Base-by-base conservation (phyloP, 1,284 basidiomycete genomes). In the Spongispora temasekensis region DNA sequence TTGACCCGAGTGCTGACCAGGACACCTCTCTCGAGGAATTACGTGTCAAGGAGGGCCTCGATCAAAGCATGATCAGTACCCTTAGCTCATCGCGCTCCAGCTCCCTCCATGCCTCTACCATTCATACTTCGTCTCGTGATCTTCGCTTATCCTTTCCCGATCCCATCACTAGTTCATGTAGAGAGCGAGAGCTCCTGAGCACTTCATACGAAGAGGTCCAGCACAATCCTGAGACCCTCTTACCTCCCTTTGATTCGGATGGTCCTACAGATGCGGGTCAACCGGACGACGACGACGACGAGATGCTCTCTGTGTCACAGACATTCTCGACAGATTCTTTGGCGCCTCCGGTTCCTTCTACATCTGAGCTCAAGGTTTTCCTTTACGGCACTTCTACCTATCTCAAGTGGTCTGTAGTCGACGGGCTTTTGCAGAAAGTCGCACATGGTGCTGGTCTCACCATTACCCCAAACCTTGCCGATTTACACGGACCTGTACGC, bases 51-150 rank as follows among this genome's bases (percentile, higher is more conserved):
- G 87, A 85, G 66, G 89, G 83, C 19, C 81, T 91, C 61, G 88
- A 91, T 72, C 89, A 91, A 75, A 91, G 89, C 75, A 82, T 91
- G 77, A 81, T 89, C 69, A 88, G 89, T 74, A 91, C 89, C 19
- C 79, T 91, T 62, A 87, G 83, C 75, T 80, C 83, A 55, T 90
- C 89, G 56, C 85, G 88, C 65, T 83, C 88, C 25, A 84, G 83
- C 68, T 84, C 83, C 34, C 72, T 84, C 62, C 79, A 80, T 65
- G 74, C 77, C 30, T 81, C 84, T 52, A 82, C 85, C 61, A 73
- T 81, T 54, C 87, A 87, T 61, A 81, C 69, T 58, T 84, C 85
- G 25, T 76, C 86, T 51, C 87, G 85, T 71, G 89, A 91, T 75
- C 81, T 91, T 63, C 83, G 87, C 65, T 75, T 91, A 58, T 91